Percentiles rank a stretch among this genome's conserved stretches.
These are phyloP conservation scores for Lasiosphaeria hispida DNA, from an alignment of 495 filamentous ascomycete species.

Conservation along the genomic window DNA sequence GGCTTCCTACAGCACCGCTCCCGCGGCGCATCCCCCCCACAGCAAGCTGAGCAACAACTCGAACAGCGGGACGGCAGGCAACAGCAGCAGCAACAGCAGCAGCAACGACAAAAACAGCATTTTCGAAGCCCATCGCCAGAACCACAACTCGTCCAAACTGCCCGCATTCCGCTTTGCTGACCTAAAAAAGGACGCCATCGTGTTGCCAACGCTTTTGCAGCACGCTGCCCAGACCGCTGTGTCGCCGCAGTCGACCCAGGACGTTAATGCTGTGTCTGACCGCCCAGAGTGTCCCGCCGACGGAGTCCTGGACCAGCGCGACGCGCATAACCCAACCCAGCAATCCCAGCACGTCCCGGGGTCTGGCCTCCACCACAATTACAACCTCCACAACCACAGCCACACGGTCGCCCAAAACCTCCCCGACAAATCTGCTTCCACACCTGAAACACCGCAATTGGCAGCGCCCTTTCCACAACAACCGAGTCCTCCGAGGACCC, in stretches of 20 bases:
- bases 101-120: conserved; percentile 27
- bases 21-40: conserved; percentile 21
- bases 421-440: conserved; percentile 16
- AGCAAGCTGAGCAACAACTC: conserved; percentile 6
- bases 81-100: conserved; percentile 10
- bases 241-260: conserved; percentile 26
- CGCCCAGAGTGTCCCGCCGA: conserved; percentile 27
- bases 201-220: conserved; percentile 37
- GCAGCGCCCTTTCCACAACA: conserved; percentile 7
- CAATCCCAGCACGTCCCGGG: conserved; percentile 29
- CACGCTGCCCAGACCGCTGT: conserved; percentile 42
- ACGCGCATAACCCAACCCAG: conserved; percentile 23
- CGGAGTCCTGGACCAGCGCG: conserved; percentile 17
- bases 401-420: conserved; percentile 22
- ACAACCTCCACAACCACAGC: conserved; percentile 27
- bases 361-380: conserved; percentile 4
- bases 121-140: conserved; percentile 46
- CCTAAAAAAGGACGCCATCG: conserved; percentile 41
- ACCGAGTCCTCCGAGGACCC: conserved; percentile 30
- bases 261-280: not conserved
- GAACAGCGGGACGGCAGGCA: not conserved
- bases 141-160: conserved; percentile 49
- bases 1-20: conserved; percentile 17
- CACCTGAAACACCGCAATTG: conserved; percentile 28
- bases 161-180: conserved; percentile 50